Evolutionary conservation across 345 rosid species (phyloP).

Genomic region (Pugionium cornutum): DNA sequence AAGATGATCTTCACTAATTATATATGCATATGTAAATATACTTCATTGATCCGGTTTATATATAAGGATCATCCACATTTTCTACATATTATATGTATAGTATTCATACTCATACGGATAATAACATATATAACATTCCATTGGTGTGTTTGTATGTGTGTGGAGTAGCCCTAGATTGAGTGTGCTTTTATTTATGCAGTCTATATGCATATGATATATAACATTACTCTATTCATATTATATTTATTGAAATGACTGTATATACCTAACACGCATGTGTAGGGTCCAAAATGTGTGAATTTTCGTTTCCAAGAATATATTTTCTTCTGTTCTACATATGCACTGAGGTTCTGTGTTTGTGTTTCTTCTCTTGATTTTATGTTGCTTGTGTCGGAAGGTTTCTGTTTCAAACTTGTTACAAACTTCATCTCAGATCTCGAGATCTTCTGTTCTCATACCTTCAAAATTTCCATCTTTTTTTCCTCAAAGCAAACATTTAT

Average conservation of each 20-base stretch:
- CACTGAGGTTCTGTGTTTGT: constrained; percentile 36
- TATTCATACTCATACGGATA: not conserved
- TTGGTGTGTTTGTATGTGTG: constrained; percentile 9
- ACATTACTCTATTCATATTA: constrained; percentile 25
- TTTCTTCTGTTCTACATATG: constrained; percentile 24
- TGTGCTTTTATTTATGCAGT: constrained; percentile 26
- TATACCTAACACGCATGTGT: constrained; percentile 42
- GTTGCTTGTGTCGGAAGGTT: constrained; percentile 43
- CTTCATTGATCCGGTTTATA: constrained; percentile 14
- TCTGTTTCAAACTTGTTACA: constrained; percentile 27
- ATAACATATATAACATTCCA: constrained; percentile 1
- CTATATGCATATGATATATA: constrained; percentile 26
- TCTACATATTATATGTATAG: not conserved
- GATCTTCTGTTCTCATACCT: constrained; percentile 21
- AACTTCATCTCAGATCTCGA: constrained; percentile 32
- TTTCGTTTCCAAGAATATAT: constrained; percentile 23
- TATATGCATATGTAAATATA: constrained; percentile 10
- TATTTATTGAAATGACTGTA: constrained; percentile 11
- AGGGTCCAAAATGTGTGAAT: constrained; percentile 39
- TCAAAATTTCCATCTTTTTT: not conserved
- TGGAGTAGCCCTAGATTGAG: constrained; percentile 36
- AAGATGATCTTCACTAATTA: constrained; percentile 1
- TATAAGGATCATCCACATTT: constrained; percentile 26
- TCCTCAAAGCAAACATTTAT: no score
- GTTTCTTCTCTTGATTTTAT: constrained; percentile 32